Evolutionary conservation across 345 rosid genomes (phyloP), one percentile per base, ranked within the genome.

Genomic region (Draba incana): DNA sequence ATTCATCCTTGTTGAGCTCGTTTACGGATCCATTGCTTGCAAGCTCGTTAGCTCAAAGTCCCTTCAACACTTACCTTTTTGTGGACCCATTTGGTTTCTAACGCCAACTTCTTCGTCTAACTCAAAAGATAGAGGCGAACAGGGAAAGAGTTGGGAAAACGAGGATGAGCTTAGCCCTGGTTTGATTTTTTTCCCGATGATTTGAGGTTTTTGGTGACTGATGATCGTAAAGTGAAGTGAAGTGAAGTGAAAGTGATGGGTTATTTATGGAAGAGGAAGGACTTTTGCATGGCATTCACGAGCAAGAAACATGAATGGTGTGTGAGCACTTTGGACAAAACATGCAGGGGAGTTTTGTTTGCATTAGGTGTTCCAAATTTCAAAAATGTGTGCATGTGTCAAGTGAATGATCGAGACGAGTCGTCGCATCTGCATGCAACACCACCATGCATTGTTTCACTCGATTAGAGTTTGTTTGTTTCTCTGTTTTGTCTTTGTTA

Each of bases 21-120:
- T 35, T 20, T 42, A 25, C 27, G 57, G 46, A 85, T 13, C 76
- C 59, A 70, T 24, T 44, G 41, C 74, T 79, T 68, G 69, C 88
- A 83, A 10, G 57, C 64, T 20, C 11, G 6, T 3, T 28, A 83
- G 81, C 15, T 71, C 53, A 56, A 70, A 71, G 57, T 55, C 50
- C 63, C 12, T 46, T 14, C 33, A 55, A 13, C 75, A 71, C 37
- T 48, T 28, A 20, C 71, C 71, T 61, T 66, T 51, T 24, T 62
- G 51, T 51, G 65, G 49, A 6, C 55, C 20, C 28, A 46, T 33
- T 11, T 16, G 67, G 33, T 49, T 59, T 20, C 41, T 56, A 7
- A 33, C n/a, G 23, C 46, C 67, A 39, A 48, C 42, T 35, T 69
- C 59, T 31, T 49, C 74, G 5, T 69, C 66, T 24, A 59, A 4